These are phyloP conservation scores for Colletotrichum sp. DNA, from an alignment of 2,329 filamentous ascomycete species.

Conservation along the genomic window DNA sequence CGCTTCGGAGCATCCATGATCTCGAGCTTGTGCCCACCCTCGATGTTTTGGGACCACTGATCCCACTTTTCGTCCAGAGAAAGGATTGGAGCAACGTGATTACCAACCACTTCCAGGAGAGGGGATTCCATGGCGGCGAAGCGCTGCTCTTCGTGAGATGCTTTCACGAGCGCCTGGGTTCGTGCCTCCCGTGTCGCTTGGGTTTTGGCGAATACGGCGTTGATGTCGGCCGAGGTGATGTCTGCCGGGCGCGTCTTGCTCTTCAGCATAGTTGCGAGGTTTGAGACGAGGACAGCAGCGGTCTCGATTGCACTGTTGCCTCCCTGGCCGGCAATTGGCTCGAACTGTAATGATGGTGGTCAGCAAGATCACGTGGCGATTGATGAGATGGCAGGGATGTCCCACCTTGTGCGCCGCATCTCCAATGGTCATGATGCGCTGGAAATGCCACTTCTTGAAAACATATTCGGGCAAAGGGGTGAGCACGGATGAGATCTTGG, in stretches of 20 bases:
- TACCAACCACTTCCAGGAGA: not conserved
- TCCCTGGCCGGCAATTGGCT: constrained; percentile 31
- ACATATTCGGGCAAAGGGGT: constrained; percentile 37
- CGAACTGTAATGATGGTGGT: constrained; percentile 17
- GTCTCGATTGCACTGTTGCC: constrained; percentile 32
- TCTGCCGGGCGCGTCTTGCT: not conserved
- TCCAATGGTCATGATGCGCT: constrained; percentile 33
- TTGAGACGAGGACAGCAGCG: constrained; percentile 27
- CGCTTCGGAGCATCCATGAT: constrained; percentile 16
- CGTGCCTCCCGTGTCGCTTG: constrained; percentile 23
- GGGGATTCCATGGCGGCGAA: constrained; percentile 24
- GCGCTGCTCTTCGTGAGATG: constrained; percentile 22
- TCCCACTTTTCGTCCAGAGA: not conserved
- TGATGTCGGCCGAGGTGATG: constrained; percentile 20
- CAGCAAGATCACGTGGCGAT: not conserved
- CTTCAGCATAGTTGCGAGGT: constrained; percentile 13
- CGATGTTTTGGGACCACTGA: not conserved
- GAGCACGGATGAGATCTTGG: constrained; percentile 30
- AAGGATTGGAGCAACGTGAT: not conserved
- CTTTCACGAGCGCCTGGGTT: constrained; percentile 9
- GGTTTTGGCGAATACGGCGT: constrained; percentile 20
- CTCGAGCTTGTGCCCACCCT: not conserved
- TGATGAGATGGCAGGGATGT: not conserved
- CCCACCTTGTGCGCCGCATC: constrained; percentile 38
- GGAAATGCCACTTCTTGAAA: constrained; percentile 36